A percentile compares a stretch with the other conserved stretches of the same genome.
Conservation (phyloP, 2,329 filamentous ascomycete genomes). For the Sporothrix pallida region DNA sequence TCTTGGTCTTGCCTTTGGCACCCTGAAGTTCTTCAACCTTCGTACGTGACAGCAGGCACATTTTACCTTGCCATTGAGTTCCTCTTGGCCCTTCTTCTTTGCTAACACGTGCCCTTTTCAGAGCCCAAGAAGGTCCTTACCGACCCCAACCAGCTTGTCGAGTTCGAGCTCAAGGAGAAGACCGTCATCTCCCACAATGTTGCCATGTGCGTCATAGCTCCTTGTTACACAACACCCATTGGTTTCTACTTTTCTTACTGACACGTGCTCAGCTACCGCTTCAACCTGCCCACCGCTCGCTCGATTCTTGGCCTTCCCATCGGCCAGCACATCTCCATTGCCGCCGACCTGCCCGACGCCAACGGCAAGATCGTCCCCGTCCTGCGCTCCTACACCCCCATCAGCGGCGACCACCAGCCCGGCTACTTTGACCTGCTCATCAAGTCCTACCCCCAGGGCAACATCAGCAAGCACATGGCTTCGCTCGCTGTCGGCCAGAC, state of each 20-base stretch:
- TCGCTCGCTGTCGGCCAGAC: constrained; percentile 80
- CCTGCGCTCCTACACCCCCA: constrained; percentile 89
- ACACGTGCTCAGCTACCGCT: constrained; percentile 74
- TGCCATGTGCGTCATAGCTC: constrained; percentile 71
- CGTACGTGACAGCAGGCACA: constrained; percentile 59
- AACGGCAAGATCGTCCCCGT: constrained; percentile 81
- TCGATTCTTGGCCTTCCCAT: constrained; percentile 94
- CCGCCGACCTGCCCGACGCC: constrained; percentile 70
- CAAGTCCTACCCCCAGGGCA: constrained; percentile 96
- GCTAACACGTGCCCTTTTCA: constrained; percentile 26
- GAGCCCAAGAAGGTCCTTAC: constrained; percentile 83
- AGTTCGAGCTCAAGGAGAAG: constrained; percentile 93
- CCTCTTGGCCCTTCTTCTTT: neutral
- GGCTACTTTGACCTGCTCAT: constrained; percentile 96
- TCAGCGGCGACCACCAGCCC: constrained; percentile 84
- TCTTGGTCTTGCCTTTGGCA: constrained; percentile 68
- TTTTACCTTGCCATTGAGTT: neutral
- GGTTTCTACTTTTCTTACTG: neutral
- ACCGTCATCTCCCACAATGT: constrained; percentile 97
- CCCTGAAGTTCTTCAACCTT: constrained; percentile 72
- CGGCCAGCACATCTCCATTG: constrained; percentile 98
- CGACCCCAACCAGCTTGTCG: constrained; percentile 78
- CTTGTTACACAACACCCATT: neutral
- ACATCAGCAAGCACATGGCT: constrained; percentile 94
- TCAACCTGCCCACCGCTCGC: constrained; percentile 76